phyloP scores from a whole-genome alignment of 495 filamentous ascomycete genomes.

The Pyrenula massariospora region DNA sequence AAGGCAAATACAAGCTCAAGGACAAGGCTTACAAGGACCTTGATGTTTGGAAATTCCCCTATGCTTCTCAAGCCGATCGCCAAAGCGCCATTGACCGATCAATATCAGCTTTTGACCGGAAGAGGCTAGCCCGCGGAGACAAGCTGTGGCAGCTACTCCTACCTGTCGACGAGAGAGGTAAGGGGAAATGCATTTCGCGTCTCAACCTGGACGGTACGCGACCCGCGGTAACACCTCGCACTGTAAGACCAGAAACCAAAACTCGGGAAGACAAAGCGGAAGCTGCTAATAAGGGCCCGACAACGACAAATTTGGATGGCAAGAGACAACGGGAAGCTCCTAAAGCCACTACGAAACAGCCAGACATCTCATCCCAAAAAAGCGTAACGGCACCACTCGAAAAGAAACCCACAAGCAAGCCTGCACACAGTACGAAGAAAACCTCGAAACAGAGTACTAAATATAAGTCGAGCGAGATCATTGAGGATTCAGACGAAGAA shows the following conservation, averaged over 20 bases:
- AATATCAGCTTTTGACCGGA: constrained; percentile 68
- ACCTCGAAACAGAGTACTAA: constrained; percentile 29
- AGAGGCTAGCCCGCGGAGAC: constrained; percentile 60
- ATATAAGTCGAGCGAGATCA: constrained; percentile 62
- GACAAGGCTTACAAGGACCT: constrained; percentile 72
- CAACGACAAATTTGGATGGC: constrained; percentile 38
- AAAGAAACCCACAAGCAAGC: constrained; percentile 39
- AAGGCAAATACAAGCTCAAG: constrained; percentile 53
- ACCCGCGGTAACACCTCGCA: constrained; percentile 35
- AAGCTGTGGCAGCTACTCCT: constrained; percentile 72
- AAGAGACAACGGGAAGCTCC: constrained; percentile 34
- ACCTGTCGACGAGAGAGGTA: constrained; percentile 60
- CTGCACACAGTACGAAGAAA: constrained; percentile 38
- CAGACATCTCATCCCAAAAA: constrained; percentile 47
- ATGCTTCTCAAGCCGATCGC: constrained; percentile 53
- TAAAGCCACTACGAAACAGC: constrained; percentile 41
- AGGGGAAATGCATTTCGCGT: constrained; percentile 69
- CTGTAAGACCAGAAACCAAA: constrained; percentile 46
- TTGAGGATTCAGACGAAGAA: constrained; percentile 67
- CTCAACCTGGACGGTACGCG: constrained; percentile 50
- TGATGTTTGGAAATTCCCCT: constrained; percentile 69
- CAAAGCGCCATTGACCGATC: constrained; percentile 74
- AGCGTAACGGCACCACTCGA: constrained; percentile 45
- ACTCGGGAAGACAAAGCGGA: constrained; percentile 38
- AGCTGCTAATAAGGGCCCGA: constrained; percentile 11